phyloP scores from a whole-genome alignment of 2,329 filamentous ascomycete species.

The Xylariales sp. region DNA sequence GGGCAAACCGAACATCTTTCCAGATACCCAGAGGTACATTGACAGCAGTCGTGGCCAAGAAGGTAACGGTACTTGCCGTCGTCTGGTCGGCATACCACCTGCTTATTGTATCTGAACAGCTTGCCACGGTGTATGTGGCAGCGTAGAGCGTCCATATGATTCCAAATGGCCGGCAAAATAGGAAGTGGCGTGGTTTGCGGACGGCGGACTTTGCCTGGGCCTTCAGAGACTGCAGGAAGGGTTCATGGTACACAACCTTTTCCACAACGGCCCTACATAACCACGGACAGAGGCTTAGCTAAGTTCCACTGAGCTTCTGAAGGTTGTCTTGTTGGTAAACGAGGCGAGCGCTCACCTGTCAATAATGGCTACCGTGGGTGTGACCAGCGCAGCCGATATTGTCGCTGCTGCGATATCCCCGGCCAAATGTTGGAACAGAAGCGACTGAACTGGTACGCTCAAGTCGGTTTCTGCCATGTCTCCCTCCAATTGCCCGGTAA shows the following conservation, averaged over 20 bases:
- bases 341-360: too few species aligned
- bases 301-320: neutral
- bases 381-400: slow-evolving; percentile 6
- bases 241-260: neutral
- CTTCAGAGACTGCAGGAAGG: neutral
- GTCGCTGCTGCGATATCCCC: neutral
- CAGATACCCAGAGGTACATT: neutral
- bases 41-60: neutral
- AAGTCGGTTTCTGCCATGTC: too few species aligned
- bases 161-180: neutral
- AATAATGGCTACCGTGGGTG: neutral
- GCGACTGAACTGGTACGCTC: too few species aligned
- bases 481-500: too few species aligned
- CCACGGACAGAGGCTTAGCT: neutral
- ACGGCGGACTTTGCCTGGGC: neutral
- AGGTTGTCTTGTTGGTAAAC: too few species aligned
- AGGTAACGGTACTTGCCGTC: neutral
- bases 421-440: too few species aligned
- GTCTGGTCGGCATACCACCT: neutral
- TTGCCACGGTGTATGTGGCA: neutral
- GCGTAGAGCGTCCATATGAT: neutral
- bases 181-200: neutral
- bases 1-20: neutral
- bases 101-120: neutral
- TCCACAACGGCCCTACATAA: neutral